phyloP scores from a whole-genome alignment of 2,329 filamentous ascomycete species.

The Ophiosphaerella narmari region DNA sequence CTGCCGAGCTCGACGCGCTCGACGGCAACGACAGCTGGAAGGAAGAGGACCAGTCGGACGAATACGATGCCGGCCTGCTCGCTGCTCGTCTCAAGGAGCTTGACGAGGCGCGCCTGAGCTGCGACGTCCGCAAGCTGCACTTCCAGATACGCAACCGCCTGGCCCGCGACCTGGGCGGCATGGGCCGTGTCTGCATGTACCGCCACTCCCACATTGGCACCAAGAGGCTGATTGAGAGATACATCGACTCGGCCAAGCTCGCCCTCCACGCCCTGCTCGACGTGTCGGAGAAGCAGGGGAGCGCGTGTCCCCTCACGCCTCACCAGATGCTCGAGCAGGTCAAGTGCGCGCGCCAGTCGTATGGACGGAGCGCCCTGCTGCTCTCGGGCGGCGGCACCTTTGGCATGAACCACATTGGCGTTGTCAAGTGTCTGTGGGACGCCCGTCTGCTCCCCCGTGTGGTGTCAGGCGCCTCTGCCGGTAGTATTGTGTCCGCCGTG shows the following conservation, averaged over 20 bases:
- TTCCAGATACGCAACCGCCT: constrained; percentile 79
- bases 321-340: constrained; percentile 69
- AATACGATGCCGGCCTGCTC: constrained; percentile 74
- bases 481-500: constrained; percentile 82
- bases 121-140: constrained; percentile 77
- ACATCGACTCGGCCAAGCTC: constrained; percentile 77
- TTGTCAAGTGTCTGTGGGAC: constrained; percentile 80
- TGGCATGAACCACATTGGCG: constrained; percentile 90
- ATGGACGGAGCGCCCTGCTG: constrained; percentile 81
- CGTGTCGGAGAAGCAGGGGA: constrained; percentile 55
- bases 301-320: constrained; percentile 60
- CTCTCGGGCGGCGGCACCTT: constrained; percentile 87
- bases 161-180: constrained; percentile 80
- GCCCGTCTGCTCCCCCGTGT: constrained; percentile 78
- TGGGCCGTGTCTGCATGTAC: constrained; percentile 83
- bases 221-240: constrained; percentile 83
- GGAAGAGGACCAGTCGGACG: constrained; percentile 64
- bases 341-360: constrained; percentile 74
- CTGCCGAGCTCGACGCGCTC: constrained; percentile 75
- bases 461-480: constrained; percentile 85
- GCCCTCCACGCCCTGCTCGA: constrained; percentile 76
- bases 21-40: constrained; percentile 88
- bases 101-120: constrained; percentile 71
- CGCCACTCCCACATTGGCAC: constrained; percentile 84
- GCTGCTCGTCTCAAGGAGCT: constrained; percentile 71